Evolutionary conservation across 768 basidiomycete genomes (phyloP).

Genomic region (Glaciozyma martinii): DNA sequence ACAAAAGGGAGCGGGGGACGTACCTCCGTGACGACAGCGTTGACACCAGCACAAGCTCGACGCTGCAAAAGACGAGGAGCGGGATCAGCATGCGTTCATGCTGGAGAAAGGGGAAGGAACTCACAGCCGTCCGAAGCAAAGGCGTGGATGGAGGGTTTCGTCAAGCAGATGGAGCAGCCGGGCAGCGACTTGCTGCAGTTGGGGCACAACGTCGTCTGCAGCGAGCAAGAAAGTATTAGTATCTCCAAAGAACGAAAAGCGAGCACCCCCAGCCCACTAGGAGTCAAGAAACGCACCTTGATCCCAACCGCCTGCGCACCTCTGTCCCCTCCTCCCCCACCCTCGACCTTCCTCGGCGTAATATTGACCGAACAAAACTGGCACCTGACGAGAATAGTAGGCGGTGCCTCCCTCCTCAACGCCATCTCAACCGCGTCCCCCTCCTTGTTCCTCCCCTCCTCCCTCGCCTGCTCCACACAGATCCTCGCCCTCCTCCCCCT

Average conservation of each 20-base stretch:
- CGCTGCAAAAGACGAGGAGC: neutral
- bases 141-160: constrained; percentile 15
- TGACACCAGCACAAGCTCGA: constrained; percentile 25
- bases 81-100: neutral
- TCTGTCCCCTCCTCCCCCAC: neutral
- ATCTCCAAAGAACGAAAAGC: no score
- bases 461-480: constrained; percentile 22
- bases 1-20: neutral
- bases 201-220: constrained; percentile 22
- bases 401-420: constrained; percentile 15
- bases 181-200: constrained; percentile 29
- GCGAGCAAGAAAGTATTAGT: neutral
- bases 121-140: constrained; percentile 23
- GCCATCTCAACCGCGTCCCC: constrained; percentile 21
- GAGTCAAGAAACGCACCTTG: constrained; percentile 1
- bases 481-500: constrained; percentile 10
- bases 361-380: constrained; percentile 24
- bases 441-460: constrained; percentile 18
- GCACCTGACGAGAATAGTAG: constrained; percentile 20
- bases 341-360: neutral
- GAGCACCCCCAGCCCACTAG: neutral
- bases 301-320: neutral
- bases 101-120: neutral
- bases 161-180: constrained; percentile 26
- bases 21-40: constrained; percentile 25